These are phyloP conservation scores for Hemileia vastatrix DNA, from an alignment of 1,284 basidiomycete genomes.

Conservation along the genomic window DNA sequence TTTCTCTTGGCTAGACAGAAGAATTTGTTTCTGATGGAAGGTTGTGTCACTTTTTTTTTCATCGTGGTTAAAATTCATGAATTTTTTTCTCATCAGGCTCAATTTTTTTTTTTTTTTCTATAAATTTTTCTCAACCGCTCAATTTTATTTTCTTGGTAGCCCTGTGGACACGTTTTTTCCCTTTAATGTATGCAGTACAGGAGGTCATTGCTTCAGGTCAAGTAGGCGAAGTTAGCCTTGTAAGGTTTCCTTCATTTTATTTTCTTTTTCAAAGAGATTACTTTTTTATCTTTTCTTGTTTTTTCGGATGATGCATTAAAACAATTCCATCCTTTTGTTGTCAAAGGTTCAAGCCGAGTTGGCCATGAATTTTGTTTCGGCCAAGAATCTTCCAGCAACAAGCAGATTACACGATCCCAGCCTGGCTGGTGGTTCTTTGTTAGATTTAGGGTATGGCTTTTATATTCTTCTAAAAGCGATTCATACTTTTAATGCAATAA, in stretches of 20 bases:
- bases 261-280: background rate
- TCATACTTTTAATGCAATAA: too few species aligned
- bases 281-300: too few species aligned
- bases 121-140: background rate
- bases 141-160: slow-evolving; percentile 44
- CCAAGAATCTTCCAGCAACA: slow-evolving; percentile 47
- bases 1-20: slow-evolving; percentile 57
- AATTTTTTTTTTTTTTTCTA: background rate
- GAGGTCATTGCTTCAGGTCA: slow-evolving; percentile 47
- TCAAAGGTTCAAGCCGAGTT: slow-evolving; percentile 55
- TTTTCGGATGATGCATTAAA: too few species aligned
- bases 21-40: slow-evolving; percentile 48
- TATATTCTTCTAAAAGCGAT: slow-evolving; percentile 26
- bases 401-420: slow-evolving; percentile 71
- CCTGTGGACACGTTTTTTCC: slow-evolving; percentile 70
- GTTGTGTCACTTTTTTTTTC: slow-evolving; percentile 27
- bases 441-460: slow-evolving; percentile 54
- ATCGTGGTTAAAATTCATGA: background rate
- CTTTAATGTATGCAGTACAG: slow-evolving; percentile 58
- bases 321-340: slow-evolving; percentile 48
- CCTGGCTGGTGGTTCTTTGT: slow-evolving; percentile 71
- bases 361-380: slow-evolving; percentile 27
- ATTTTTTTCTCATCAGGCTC: background rate
- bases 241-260: background rate
- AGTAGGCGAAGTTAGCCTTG: slow-evolving; percentile 11